These are phyloP conservation scores for Aquilaria agallochum DNA, from an alignment of 441 rosid genomes.

Conservation along the genomic window DNA sequence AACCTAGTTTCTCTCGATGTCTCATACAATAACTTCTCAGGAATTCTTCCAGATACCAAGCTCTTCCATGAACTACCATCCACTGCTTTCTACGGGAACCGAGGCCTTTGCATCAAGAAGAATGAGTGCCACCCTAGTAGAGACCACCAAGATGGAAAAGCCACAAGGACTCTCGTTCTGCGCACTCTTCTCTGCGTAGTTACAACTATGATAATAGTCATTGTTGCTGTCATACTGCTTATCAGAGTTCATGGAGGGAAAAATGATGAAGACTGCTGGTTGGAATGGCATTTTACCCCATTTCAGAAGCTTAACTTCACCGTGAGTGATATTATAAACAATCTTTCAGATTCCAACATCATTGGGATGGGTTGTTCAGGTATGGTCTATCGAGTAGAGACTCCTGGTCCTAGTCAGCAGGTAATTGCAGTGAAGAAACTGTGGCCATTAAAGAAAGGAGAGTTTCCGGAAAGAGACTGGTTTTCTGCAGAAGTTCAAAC, in stretches of 20 bases:
- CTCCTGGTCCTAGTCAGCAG: conserved; percentile 45
- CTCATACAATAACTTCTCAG: conserved; percentile 58
- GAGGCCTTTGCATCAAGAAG: conserved; percentile 42
- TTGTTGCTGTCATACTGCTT: conserved; percentile 28
- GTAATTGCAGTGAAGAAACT: conserved; percentile 73
- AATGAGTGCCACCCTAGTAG: conserved; percentile 22
- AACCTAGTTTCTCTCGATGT: conserved; percentile 60
- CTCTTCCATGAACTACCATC: conserved; percentile 48
- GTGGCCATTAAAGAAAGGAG: conserved; percentile 54
- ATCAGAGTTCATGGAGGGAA: conserved; percentile 29
- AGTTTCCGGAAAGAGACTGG: conserved; percentile 48
- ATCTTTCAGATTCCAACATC: conserved; percentile 50
- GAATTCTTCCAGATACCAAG: conserved; percentile 55
- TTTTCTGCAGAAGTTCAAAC: conserved; percentile 68
- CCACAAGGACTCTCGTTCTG: conserved; percentile 33
- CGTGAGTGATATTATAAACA: conserved; percentile 39
- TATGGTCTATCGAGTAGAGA: conserved; percentile 61
- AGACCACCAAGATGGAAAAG: conserved; percentile 20
- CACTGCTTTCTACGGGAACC: conserved; percentile 47
- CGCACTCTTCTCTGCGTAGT: conserved; percentile 39
- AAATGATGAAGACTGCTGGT: conserved; percentile 28
- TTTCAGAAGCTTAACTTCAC: conserved; percentile 53
- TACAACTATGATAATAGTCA: conserved; percentile 27
- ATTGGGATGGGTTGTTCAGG: conserved; percentile 71
- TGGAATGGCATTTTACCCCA: conserved; percentile 46